Evolutionary conservation across 1,139 yeast species (phyloP).

Genomic region (Pichia sp.): DNA sequence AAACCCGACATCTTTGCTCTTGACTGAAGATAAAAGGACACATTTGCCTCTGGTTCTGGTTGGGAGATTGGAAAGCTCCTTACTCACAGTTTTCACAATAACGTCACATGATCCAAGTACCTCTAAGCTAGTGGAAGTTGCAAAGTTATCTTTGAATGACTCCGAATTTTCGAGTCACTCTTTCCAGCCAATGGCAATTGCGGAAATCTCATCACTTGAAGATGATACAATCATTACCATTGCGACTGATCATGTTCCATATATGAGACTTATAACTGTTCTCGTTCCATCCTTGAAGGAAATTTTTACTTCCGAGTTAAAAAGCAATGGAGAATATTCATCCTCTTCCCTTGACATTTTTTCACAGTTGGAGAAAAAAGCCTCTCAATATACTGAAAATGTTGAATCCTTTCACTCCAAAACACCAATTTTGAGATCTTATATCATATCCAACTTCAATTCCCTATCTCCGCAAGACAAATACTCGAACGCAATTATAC

Average conservation of each 20-base stretch:
- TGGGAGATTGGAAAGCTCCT: slow-evolving; percentile 59
- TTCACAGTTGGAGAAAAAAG: neutral
- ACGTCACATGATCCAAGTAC: slow-evolving; percentile 2
- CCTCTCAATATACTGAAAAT: neutral
- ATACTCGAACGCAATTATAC: slow-evolving; percentile 52
- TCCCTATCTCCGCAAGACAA: slow-evolving; percentile 70
- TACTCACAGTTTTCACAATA: slow-evolving; percentile 43
- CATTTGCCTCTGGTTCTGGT: slow-evolving; percentile 41
- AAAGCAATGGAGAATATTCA: neutral
- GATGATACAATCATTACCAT: slow-evolving; percentile 20
- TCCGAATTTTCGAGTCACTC: slow-evolving; percentile 67
- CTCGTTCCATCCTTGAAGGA: slow-evolving; percentile 36
- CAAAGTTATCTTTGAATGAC: slow-evolving; percentile 62
- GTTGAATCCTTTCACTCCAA: slow-evolving; percentile 25
- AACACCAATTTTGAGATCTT: slow-evolving; percentile 34
- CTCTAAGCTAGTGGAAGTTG: slow-evolving; percentile 33
- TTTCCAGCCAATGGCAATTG: slow-evolving; percentile 55
- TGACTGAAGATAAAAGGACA: slow-evolving; percentile 16
- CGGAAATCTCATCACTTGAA: slow-evolving; percentile 24
- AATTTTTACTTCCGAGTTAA: slow-evolving; percentile 3
- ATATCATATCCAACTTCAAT: slow-evolving; percentile 52
- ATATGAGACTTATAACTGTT: slow-evolving; percentile 58
- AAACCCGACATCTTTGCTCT: slow-evolving; percentile 45
- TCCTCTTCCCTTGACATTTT: neutral
- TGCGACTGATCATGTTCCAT: slow-evolving; percentile 75